phyloP scores from a whole-genome alignment of 2,329 filamentous ascomycete genomes.

The Drechslerella dactyloides region DNA sequence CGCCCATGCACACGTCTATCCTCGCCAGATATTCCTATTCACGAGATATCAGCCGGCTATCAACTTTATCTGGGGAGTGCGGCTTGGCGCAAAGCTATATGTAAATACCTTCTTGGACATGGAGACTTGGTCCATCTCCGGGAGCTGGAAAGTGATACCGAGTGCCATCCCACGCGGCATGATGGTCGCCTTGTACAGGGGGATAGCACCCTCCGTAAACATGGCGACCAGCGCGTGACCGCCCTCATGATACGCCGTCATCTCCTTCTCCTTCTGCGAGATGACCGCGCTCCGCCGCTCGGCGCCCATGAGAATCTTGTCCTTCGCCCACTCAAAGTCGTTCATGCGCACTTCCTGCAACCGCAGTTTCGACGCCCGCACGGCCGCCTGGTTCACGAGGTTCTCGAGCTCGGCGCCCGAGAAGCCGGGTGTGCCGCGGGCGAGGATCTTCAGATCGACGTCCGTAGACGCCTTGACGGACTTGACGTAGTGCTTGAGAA shows the following conservation, averaged over 20 bases:
- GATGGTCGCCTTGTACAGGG: slow-evolving; percentile 96
- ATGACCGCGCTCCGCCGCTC: slow-evolving; percentile 90
- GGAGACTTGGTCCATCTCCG: slow-evolving; percentile 91
- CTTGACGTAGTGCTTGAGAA: slow-evolving; percentile 90
- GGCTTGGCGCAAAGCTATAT: background rate
- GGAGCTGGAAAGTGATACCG: slow-evolving; percentile 85
- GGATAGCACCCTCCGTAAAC: slow-evolving; percentile 75
- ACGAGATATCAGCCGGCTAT: too few species aligned
- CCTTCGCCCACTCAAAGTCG: slow-evolving; percentile 96
- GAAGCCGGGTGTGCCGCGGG: slow-evolving; percentile 85
- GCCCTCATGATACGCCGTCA: slow-evolving; percentile 96
- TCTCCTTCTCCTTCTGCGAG: slow-evolving; percentile 88
- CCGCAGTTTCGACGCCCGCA: slow-evolving; percentile 90
- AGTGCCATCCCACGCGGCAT: slow-evolving; percentile 86
- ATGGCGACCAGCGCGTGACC: slow-evolving; percentile 91
- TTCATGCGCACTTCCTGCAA: slow-evolving; percentile 73
- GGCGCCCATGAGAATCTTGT: slow-evolving; percentile 96
- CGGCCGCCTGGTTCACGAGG: slow-evolving; percentile 92
- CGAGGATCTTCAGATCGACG: slow-evolving; percentile 82
- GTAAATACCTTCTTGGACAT: slow-evolving; percentile 71
- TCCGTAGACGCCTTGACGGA: slow-evolving; percentile 82
- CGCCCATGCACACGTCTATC: slow-evolving; percentile 82
- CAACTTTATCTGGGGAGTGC: too few species aligned
- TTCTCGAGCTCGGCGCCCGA: slow-evolving; percentile 97
- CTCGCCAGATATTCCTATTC: slow-evolving; percentile 71